Evolutionary conservation across 2,329 filamentous ascomycete species (phyloP).

Genomic region (Penicillium sp.): DNA sequence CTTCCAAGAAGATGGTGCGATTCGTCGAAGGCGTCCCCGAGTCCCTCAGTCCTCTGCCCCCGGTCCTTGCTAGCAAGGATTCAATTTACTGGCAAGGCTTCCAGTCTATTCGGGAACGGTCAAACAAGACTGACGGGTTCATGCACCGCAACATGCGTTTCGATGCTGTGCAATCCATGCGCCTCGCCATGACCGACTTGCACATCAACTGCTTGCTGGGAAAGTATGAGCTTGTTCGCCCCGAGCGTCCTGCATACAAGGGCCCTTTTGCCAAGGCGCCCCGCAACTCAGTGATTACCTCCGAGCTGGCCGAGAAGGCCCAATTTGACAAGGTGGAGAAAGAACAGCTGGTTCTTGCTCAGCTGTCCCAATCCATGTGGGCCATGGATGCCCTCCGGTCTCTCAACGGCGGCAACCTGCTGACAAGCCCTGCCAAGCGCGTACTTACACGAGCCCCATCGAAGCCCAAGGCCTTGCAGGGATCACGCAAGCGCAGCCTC

Average conservation of each 20-base stretch:
- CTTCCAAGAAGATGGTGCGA: conserved; percentile 31
- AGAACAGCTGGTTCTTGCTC: conserved; percentile 74
- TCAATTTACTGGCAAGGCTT: conserved; percentile 88
- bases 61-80: conserved; percentile 56
- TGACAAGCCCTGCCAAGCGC: conserved; percentile 53
- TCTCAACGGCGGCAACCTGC: conserved; percentile 59
- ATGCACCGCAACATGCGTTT: conserved; percentile 81
- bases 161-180: conserved; percentile 80
- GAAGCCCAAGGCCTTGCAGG: conserved; percentile 22
- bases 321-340: conserved; percentile 57
- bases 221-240: conserved; percentile 73
- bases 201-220: conserved; percentile 81
- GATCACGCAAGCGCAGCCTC: conserved; percentile 44
- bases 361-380: conserved; percentile 62
- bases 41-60: conserved; percentile 41
- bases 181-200: conserved; percentile 67
- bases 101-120: conserved; percentile 66
- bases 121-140: conserved; percentile 70
- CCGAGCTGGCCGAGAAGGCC: conserved; percentile 54
- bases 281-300: conserved; percentile 62
- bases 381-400: conserved; percentile 60
- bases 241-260: conserved; percentile 68
- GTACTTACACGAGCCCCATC: conserved; percentile 23
- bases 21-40: conserved; percentile 35
- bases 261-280: conserved; percentile 69